Conservation (phyloP, 305 asterid species). For the Solanum hybrid region DNA sequence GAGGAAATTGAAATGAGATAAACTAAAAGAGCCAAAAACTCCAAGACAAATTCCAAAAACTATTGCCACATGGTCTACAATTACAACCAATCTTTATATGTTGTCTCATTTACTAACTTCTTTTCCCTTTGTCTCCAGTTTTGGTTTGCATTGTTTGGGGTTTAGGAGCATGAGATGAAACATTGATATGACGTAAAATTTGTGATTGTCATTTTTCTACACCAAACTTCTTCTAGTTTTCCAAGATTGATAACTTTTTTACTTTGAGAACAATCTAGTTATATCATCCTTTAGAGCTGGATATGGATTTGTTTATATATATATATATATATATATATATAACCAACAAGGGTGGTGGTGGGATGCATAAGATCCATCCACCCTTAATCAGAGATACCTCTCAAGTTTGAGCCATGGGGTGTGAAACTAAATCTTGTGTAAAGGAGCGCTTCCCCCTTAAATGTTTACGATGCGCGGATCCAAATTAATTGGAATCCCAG, state of each 20-base stretch:
- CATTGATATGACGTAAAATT: neutral
- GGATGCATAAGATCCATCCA: neutral
- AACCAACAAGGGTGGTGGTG: neutral
- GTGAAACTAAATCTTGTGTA: neutral
- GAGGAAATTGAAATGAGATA: neutral
- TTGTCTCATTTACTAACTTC: neutral
- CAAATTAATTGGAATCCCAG: neutral
- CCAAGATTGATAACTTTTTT: neutral
- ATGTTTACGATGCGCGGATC: neutral
- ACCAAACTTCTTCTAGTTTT: neutral
- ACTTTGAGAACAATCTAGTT: neutral
- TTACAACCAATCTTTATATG: neutral
- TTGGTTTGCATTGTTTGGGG: neutral
- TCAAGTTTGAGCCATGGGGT: neutral
- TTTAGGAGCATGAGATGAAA: neutral
- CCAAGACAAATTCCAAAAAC: constrained; percentile 6
- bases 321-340: neutral
- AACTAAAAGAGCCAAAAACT: constrained; percentile 5
- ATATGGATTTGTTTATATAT: neutral
- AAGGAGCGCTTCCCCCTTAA: neutral
- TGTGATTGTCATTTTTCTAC: neutral
- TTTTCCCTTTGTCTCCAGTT: neutral
- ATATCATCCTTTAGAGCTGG: neutral
- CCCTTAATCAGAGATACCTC: neutral
- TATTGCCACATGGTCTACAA: constrained; percentile 15